Percentiles rank a stretch among this genome's conserved stretches.
Conservation (phyloP, 2,329 filamentous ascomycete species). For the Chrysosporium keratinophilum region DNA sequence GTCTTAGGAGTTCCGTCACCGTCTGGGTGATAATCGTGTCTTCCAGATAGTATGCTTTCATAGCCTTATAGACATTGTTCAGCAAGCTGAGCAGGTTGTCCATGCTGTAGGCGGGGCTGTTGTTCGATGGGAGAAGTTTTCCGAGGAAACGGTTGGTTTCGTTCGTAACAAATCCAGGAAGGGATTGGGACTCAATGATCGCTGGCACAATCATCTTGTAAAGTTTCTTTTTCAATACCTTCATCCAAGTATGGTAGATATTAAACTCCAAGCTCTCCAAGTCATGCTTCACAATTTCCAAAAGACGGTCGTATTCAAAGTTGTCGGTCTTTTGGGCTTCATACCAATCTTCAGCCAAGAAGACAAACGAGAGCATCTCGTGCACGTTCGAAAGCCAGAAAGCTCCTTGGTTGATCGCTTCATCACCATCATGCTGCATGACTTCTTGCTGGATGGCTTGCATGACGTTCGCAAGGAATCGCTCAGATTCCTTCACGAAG, state of each 20-base stretch:
- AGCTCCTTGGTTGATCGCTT: slow-evolving; percentile 90
- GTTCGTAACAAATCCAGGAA: slow-evolving; percentile 96
- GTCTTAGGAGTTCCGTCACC: slow-evolving; percentile 78
- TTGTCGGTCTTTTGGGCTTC: slow-evolving; percentile 99
- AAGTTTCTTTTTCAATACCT: slow-evolving; percentile 97
- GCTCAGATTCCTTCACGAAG: slow-evolving; percentile 97
- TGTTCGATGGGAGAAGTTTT: slow-evolving; percentile 86
- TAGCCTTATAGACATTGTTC: slow-evolving; percentile 95
- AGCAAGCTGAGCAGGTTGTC: slow-evolving; percentile 91
- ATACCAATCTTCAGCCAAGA: slow-evolving; percentile 98
- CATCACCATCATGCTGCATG: slow-evolving; percentile 96
- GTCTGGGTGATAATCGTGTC: slow-evolving; percentile 94
- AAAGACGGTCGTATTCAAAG: slow-evolving; percentile 91
- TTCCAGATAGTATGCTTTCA: slow-evolving; percentile 97
- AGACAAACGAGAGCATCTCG: slow-evolving; percentile 99
- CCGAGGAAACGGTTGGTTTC: slow-evolving; percentile 97
- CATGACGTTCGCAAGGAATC: slow-evolving; percentile 98
- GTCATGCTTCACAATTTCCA: slow-evolving; percentile 99
- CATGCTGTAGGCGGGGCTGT: slow-evolving; percentile 95
- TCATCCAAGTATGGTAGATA: slow-evolving; percentile 99
- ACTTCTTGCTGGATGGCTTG: slow-evolving; percentile 99
- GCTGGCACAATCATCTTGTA: slow-evolving; percentile 99
- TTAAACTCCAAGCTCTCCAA: slow-evolving; percentile 98
- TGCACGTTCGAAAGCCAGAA: slow-evolving; percentile 99
- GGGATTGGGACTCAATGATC: slow-evolving; percentile 96